Percentiles rank a stretch among this genome's conserved stretches.
phyloP scores from a whole-genome alignment of 2,329 filamentous ascomycete genomes.

The Chaetomium sp. region DNA sequence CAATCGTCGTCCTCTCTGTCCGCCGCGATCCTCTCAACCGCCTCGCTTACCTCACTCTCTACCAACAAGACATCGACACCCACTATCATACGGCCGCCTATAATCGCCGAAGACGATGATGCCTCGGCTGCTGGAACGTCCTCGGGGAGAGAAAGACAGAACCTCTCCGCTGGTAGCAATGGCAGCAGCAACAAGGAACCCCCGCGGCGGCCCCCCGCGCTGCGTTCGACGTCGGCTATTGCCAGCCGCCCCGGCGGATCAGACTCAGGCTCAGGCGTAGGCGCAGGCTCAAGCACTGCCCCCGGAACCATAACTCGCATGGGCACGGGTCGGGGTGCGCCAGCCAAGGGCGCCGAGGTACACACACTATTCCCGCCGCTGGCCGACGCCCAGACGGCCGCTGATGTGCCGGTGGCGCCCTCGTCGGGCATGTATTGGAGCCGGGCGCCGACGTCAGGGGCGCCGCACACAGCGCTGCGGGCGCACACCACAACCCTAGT shows the following conservation, averaged over 20 bases:
- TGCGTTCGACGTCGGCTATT: slow-evolving; percentile 51
- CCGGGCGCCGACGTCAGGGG: slow-evolving; percentile 56
- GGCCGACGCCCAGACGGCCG: slow-evolving; percentile 47
- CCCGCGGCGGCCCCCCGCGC: slow-evolving; percentile 35
- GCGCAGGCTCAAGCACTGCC: neutral
- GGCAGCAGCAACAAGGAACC: slow-evolving; percentile 24
- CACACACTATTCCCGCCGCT: slow-evolving; percentile 51
- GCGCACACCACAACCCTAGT: slow-evolving; percentile 62
- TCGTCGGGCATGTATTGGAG: slow-evolving; percentile 71
- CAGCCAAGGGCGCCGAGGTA: slow-evolving; percentile 33
- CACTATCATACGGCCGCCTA: slow-evolving; percentile 17
- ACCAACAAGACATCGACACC: slow-evolving; percentile 18
- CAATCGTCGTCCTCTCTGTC: slow-evolving; percentile 39
- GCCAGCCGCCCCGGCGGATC: slow-evolving; percentile 28
- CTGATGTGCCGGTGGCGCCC: slow-evolving; percentile 56
- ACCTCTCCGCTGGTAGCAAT: slow-evolving; percentile 24
- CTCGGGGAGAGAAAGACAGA: slow-evolving; percentile 17
- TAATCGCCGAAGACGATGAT: slow-evolving; percentile 23
- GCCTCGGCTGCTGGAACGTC: slow-evolving; percentile 19
- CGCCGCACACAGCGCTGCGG: slow-evolving; percentile 53
- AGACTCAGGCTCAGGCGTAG: neutral
- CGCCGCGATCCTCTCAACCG: slow-evolving; percentile 25
- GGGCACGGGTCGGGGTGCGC: slow-evolving; percentile 20
- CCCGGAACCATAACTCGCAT: slow-evolving; percentile 21
- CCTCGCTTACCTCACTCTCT: slow-evolving; percentile 20